Evolutionary conservation across 768 basidiomycete genomes (phyloP), one percentile per base, ranked within the genome.

Genomic region (Russula griseocarnosa): DNA sequence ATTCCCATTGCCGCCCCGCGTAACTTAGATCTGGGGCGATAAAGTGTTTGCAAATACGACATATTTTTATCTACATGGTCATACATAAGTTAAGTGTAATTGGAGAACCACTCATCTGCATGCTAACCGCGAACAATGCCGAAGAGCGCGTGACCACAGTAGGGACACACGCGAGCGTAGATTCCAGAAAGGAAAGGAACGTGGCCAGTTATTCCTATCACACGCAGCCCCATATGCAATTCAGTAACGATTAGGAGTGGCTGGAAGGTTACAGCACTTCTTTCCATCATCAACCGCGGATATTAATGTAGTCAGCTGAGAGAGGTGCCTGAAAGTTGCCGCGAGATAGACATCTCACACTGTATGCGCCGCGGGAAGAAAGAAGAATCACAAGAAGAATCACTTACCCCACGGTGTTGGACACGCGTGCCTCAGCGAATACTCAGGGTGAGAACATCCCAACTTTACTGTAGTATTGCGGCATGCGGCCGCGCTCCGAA

Each of bases 341-440:
- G 26, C 26, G 36, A 55, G 40, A 47, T 54, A 24, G 28, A 26
- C 46, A 20, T 22, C n/a, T n/a, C n/a, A 24, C 10, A 24, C 14
- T n/a, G 24, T 6, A 24, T 42, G 38, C 47, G 38, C 52, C 63
- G 63, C 63, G 63, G 63, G 55, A 52, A 62, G 13, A 36, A 47
- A 5, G 30, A 32, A 18, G 26, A 42, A 32, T 42, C 42, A 61
- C n/a, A 47, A 5, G 30, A 32, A 18, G 26, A 42, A 32, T 42
- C 42, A 61, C n/a, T 44, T 32, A 3, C 28, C 8, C 11, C n/a
- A 36, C 3, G 20, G 14, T 24, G 20, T 47, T 24, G 1, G 11
- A 54, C 5, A n/a, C 16, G 3, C 6, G 24, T 55, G 28, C 44
- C 32, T 50, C 38, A 42, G 26, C 52, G 52, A 54, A 54, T 14